Evolutionary conservation across 352 stramenopile genomes (phyloP).

Genomic region (Globisporangium echinulatum): DNA sequence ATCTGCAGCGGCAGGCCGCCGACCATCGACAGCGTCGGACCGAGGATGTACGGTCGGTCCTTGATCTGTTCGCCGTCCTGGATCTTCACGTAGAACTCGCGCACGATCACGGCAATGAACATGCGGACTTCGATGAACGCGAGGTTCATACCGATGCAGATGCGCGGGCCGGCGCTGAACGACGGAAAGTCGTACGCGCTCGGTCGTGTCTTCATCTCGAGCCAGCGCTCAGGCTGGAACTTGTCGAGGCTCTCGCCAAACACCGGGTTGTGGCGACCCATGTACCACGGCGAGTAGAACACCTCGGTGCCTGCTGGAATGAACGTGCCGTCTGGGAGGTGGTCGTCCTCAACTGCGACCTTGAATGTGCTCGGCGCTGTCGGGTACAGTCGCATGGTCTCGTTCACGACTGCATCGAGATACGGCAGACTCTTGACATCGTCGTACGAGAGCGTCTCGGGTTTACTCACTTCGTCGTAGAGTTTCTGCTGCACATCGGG

Average conservation of each 20-base stretch:
- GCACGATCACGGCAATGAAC: conserved; percentile 28
- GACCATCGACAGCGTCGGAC: background rate
- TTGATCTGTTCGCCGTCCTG: conserved; percentile 2
- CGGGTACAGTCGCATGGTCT: conserved; percentile 68
- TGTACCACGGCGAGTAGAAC: conserved; percentile 57
- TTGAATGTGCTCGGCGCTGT: conserved; percentile 71
- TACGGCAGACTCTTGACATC: conserved; percentile 56
- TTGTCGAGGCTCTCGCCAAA: conserved; percentile 29
- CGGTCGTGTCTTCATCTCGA: conserved; percentile 46
- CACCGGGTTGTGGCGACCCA: conserved; percentile 24
- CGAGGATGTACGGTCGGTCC: conserved; percentile 1
- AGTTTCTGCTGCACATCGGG: conserved; percentile 48
- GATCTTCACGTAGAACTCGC: background rate
- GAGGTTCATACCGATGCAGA: conserved; percentile 72
- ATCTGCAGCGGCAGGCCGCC: conserved; percentile 1
- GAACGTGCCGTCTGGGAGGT: conserved; percentile 9
- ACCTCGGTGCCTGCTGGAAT: conserved; percentile 50
- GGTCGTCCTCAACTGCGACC: conserved; percentile 6
- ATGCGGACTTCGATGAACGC: conserved; percentile 56
- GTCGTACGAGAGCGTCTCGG: conserved; percentile 26
- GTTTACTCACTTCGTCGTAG: conserved; percentile 27
- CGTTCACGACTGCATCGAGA: conserved; percentile 60
- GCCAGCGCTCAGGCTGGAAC: conserved; percentile 62
- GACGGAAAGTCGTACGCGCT: conserved; percentile 59
- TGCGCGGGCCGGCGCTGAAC: conserved; percentile 62